Base-by-base conservation (phyloP, 2,329 filamentous ascomycete genomes). In the Alternaria atra region DNA sequence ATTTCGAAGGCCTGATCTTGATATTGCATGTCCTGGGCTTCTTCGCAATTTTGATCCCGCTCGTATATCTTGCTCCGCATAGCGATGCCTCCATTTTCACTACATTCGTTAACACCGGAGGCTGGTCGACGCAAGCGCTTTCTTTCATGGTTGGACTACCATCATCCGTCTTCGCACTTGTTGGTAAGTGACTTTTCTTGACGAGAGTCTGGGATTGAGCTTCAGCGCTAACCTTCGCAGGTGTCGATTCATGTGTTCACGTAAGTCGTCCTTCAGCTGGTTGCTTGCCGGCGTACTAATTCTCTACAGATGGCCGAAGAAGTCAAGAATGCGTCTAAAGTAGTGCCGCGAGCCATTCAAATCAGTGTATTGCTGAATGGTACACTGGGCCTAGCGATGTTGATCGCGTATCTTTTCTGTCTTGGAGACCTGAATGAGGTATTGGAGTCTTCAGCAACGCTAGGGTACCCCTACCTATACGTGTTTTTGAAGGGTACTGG, bases 21-120 rank as follows among this genome's bases (percentile, higher is more conserved):
- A 72, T 82, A 17, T 40, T 85, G 4, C 82, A 84, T 55, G 69
- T 84, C n/a, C 59, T 80, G 13, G 83, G 82, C 2, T 81, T 84
- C 60, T 81, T 85, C 58, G 81, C 76, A 1, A 79, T 84, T 53
- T 66, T 85, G 17, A 80, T 84, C 6, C 55, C 58, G 2, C 39
- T 69, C 12, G 50, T 59, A 3, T 65, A 67, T 47, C 42, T 68
- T 32, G 59, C 56, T 4, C 56, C 55, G 6, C 54, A 63, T n/a
- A 63, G 23, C 32, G 12, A 48, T 34, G 25, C 35, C n/a, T 30
- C 27, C 5, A 81, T 83, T 0, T 82, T 84, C 56, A 75, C 35
- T 75, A 17, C 60, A 73, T 10, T 84, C 82, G 63, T 71, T 69
- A 42, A 84, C 58, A 55, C 66, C n/a, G 82, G 81, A 1, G 77